Evolutionary conservation across 2,329 filamentous ascomycete species (phyloP), one percentile per base, ranked within the genome.

Genomic region (Talaromyces funiculosus): DNA sequence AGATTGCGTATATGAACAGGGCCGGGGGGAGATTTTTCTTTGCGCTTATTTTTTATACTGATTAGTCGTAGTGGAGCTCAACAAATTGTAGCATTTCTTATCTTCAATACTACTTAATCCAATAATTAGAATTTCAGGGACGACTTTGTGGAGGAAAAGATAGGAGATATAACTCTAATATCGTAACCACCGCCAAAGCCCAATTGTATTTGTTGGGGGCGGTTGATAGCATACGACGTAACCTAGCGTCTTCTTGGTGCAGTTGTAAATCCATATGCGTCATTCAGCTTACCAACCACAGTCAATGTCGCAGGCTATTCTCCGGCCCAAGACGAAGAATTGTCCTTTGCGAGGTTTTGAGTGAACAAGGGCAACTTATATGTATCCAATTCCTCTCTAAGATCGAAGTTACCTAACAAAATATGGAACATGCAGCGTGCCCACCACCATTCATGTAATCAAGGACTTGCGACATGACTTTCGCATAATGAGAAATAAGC

Each of bases 391-490:
- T 9, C 5, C 24, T 43, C n/a, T n/a, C n/a, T n/a, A n/a, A 14
- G 18, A 22, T 3, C 12, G 18, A 14, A n/a, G n/a, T n/a, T n/a
- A 4, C 10, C 20, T 43, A 22, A 43, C 10, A 43, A 22, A 2
- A 33, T 12, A 4, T 33, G 7, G n/a, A 49, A 10, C 9, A n/a
- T 49, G 14, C 56, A 80, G 78, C 0, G 79, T 84, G 0, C 77
- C 81, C 0, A 82, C 80, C 0, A 70, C 81, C 58, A 68, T 79
- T 0, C 71, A 77, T 59, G 63, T 84, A 0, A 84, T 83, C 67
- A 76, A 72, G 26, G 82, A 82, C 0, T 68, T 84, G 0, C 83
- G 83, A 0, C 83, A 85, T 69, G 79, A 78, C 0, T 83, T 83
- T 64, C 69, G 77, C 45, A 62, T 69, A 5, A 68, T 66, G 58